Conservation (phyloP, 208 protist species). For the Strigomonas culicis region DNA sequence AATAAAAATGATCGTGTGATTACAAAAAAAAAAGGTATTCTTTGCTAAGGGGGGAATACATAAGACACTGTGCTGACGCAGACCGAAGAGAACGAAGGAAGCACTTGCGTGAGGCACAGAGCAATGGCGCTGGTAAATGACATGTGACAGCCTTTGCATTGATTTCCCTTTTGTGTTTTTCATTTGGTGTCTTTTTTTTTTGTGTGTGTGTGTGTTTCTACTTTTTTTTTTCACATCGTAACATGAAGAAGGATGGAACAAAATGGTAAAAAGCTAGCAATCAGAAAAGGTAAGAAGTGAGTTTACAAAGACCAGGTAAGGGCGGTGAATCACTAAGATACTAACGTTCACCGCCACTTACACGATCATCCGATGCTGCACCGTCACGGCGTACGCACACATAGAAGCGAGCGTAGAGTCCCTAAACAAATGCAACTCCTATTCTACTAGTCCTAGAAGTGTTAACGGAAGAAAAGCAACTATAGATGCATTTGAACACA, state of each 20-base stretch:
- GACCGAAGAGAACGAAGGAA: conserved; percentile 1
- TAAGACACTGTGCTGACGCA: not conserved
- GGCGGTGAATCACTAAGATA: not conserved
- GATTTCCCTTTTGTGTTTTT: not conserved
- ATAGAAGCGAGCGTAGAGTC: too few relatives aligned
- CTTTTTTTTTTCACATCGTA: not conserved
- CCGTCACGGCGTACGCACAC: too few relatives aligned
- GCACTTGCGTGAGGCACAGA: too few relatives aligned
- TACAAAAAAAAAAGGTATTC: too few relatives aligned
- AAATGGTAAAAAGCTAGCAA: conserved; percentile 2
- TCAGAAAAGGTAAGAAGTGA: conserved; percentile 1
- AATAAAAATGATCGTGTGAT: too few relatives aligned
- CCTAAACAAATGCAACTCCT: too few relatives aligned
- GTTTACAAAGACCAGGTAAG: not conserved
- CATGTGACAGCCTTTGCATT: not conserved
- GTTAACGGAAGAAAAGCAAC: too few relatives aligned
- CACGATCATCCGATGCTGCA: not conserved
- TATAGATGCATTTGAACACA: not conserved
- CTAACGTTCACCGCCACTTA: too few relatives aligned
- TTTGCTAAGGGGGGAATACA: not conserved
- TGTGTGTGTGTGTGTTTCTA: not conserved
- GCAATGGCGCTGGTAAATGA: too few relatives aligned
- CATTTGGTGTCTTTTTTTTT: not conserved
- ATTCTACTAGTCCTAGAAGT: too few relatives aligned
- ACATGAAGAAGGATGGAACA: conserved; percentile 2